Evolutionary conservation across 2,329 filamentous ascomycete species (phyloP), one percentile per base, ranked within the genome.

Genomic region (Neocucurbitaria cava): DNA sequence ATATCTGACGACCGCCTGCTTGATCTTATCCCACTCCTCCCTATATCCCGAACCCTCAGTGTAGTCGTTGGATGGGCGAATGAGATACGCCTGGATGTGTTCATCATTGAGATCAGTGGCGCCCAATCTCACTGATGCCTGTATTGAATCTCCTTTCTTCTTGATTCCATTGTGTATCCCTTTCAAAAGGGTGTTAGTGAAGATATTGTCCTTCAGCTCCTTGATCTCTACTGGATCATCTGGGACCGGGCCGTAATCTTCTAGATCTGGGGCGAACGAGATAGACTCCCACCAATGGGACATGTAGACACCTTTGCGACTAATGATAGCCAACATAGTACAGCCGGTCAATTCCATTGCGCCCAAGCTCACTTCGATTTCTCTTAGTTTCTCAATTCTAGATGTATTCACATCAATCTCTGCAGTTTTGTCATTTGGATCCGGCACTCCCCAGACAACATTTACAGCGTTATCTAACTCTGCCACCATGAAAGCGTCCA

Each of bases 211-310:
- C 24, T 26, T 26, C 24, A 26, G 24, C 24, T 26, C 24, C 24
- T 26, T 26, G 9, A 26, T 5, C 24, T 1, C 1, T 5, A 5
- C 24, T 26, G 24, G 24, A 26, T 26, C 24, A 9, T 5, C 9
- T 26, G 10, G n/a, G 20, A 10, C 11, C 23, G 10, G 15, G 30
- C 21, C n/a, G 15, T 33, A 21, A 35, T 5, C 5, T 5, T 30
- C 31, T 3, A 41, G 18, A 21, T 52, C 31, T 6, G 43, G 43
- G 20, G 6, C 24, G 18, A 55, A 50, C 2, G 46, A 43, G 10
- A 46, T 31, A 26, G 20, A 42, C 20, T 56, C 53, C 53, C 53
- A 56, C 15, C 44, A 56, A 20, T 56, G 48, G 13, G 28, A 38
- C 6, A 56, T 31, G 26, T 48, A 56, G 7, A 52, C 43, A 7